Conservation (phyloP, 345 rosid genomes). For the Citrus hindsii region DNA sequence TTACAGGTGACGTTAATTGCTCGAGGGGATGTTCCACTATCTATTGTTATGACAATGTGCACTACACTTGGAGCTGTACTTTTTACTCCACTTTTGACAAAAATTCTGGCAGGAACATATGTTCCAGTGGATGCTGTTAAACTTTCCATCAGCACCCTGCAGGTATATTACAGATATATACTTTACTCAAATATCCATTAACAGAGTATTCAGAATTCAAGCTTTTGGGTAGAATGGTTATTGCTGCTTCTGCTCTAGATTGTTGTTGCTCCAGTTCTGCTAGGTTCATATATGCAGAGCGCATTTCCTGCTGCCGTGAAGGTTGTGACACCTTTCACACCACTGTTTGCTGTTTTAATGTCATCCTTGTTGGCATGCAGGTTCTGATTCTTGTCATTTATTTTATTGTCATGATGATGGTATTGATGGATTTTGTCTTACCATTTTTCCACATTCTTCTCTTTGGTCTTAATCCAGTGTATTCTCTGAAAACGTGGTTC, state of each 20-base stretch:
- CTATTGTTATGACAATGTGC: constrained; percentile 61
- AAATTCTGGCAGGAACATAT: constrained; percentile 54
- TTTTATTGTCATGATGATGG: not conserved
- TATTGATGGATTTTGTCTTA: not conserved
- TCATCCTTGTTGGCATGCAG: constrained; percentile 67
- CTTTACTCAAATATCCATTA: not conserved
- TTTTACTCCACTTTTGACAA: constrained; percentile 59
- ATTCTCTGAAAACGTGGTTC: constrained; percentile 55
- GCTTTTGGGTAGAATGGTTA: not conserved
- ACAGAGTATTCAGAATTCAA: not conserved
- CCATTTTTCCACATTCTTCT: not conserved
- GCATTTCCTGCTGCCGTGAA: constrained; percentile 48
- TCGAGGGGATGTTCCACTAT: constrained; percentile 64
- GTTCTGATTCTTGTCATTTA: constrained; percentile 22
- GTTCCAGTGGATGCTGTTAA: constrained; percentile 61
- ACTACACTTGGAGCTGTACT: constrained; percentile 58
- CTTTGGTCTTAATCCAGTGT: constrained; percentile 31
- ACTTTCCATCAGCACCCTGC: constrained; percentile 66
- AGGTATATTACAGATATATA: constrained; percentile 22
- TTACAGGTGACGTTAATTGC: constrained; percentile 73
- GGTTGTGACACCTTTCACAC: constrained; percentile 49
- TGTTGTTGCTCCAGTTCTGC: constrained; percentile 56
- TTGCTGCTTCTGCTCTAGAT: constrained; percentile 31
- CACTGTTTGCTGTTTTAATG: constrained; percentile 53
- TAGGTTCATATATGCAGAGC: constrained; percentile 56